Evolutionary conservation across 768 basidiomycete genomes (phyloP).

Genomic region (Leucocoprinus sp.): DNA sequence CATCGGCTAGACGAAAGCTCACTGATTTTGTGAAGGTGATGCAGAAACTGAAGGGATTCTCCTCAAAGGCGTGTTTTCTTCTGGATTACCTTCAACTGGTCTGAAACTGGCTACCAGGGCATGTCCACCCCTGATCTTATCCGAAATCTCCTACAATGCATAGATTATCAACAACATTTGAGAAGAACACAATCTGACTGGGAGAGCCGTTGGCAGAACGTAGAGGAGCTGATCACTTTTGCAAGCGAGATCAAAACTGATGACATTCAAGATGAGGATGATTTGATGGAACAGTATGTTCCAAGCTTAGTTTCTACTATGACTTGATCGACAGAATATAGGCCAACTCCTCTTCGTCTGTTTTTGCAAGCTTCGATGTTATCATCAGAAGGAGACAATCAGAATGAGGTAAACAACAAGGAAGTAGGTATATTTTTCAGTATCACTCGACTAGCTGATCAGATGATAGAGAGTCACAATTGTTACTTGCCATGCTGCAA

Average conservation of each 20-base stretch:
- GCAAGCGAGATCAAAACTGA: slow-evolving; percentile 47
- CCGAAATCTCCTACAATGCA: slow-evolving; percentile 42
- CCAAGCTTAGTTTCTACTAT: not conserved
- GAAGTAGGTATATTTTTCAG: slow-evolving; percentile 8
- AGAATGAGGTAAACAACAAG: slow-evolving; percentile 25
- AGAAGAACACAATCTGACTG: slow-evolving; percentile 66
- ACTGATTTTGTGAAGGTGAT: slow-evolving; percentile 52
- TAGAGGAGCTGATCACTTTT: slow-evolving; percentile 77
- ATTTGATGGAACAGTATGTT: slow-evolving; percentile 6
- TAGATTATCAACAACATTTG: slow-evolving; percentile 62
- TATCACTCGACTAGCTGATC: not conserved
- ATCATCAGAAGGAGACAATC: slow-evolving; percentile 67
- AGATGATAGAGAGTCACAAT: slow-evolving; percentile 65
- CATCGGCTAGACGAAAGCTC: slow-evolving; percentile 57
- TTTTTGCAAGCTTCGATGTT: slow-evolving; percentile 80
- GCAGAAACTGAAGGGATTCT: slow-evolving; percentile 40
- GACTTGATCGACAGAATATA: slow-evolving; percentile 3
- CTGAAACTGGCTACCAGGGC: slow-evolving; percentile 30
- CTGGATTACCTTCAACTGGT: not conserved
- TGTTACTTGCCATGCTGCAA: slow-evolving; percentile 83
- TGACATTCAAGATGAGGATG: slow-evolving; percentile 12
- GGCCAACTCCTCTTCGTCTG: slow-evolving; percentile 50
- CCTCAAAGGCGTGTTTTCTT: slow-evolving; percentile 37
- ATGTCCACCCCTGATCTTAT: slow-evolving; percentile 58
- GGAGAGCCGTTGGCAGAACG: slow-evolving; percentile 78